Conservation (phyloP, 2,329 filamentous ascomycete species). For the Ophiostoma triangulosporum region DNA sequence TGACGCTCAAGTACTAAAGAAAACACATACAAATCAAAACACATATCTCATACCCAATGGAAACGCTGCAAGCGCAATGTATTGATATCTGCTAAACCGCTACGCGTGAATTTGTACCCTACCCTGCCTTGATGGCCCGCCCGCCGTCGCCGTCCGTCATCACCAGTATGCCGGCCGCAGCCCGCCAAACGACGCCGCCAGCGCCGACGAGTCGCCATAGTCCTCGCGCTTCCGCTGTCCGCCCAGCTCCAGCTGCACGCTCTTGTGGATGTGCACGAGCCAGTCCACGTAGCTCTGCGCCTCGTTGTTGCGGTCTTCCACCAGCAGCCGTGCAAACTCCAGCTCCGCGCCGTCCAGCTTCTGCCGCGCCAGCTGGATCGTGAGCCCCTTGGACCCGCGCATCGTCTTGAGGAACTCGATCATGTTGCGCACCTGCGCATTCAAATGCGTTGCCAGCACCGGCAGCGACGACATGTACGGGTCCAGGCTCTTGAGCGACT, state of each 20-base stretch:
- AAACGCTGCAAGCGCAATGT: neutral
- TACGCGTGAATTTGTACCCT: neutral
- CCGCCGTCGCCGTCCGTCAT: no score
- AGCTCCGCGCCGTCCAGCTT: slow-evolving; percentile 91
- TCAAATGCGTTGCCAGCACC: slow-evolving; percentile 79
- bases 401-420: slow-evolving; percentile 70
- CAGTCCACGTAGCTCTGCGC: slow-evolving; percentile 97
- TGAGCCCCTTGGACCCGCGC: slow-evolving; percentile 75
- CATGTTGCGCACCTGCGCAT: slow-evolving; percentile 88
- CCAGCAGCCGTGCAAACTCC: slow-evolving; percentile 80
- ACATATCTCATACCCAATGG: neutral
- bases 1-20: no score
- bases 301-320: slow-evolving; percentile 95
- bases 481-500: slow-evolving; percentile 61
- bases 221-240: slow-evolving; percentile 30
- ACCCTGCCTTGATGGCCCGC: no score
- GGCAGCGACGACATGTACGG: slow-evolving; percentile 70
- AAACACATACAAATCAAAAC: neutral
- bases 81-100: neutral
- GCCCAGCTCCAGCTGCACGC: slow-evolving; percentile 72
- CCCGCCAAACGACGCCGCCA: slow-evolving; percentile 40
- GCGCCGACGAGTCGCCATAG: slow-evolving; percentile 30
- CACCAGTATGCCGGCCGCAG: slow-evolving; percentile 21
- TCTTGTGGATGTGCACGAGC: slow-evolving; percentile 88
- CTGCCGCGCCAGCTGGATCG: slow-evolving; percentile 81